Percentiles rank a stretch among this genome's conserved stretches.
These are phyloP conservation scores for Schizothecium vesticola DNA, from an alignment of 495 filamentous ascomycete species.

Conservation along the genomic window DNA sequence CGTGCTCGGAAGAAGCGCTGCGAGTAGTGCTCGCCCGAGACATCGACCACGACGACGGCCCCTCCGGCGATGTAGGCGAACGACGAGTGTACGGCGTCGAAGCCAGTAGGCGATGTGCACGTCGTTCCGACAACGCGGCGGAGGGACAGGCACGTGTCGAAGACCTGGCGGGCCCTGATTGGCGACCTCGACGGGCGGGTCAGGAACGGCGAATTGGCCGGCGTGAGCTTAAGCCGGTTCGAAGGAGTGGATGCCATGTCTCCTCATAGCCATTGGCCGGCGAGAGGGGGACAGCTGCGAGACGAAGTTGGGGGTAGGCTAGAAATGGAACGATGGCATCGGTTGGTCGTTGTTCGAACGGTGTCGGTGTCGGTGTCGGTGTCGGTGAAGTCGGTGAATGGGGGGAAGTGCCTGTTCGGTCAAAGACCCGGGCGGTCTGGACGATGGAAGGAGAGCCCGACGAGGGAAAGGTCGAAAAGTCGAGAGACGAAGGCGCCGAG, in stretches of 20 bases:
- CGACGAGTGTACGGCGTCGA: slow-evolving; percentile 69
- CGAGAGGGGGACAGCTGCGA: neutral
- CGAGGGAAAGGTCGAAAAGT: neutral
- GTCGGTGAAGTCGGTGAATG: neutral
- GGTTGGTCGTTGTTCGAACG: neutral
- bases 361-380: neutral
- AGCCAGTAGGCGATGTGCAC: slow-evolving; percentile 75
- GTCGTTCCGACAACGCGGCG: slow-evolving; percentile 86
- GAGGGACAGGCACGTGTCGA: slow-evolving; percentile 59
- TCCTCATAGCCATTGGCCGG: slow-evolving; percentile 43
- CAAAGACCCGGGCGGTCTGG: neutral
- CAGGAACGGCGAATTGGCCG: slow-evolving; percentile 69
- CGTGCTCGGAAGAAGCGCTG: slow-evolving; percentile 89
- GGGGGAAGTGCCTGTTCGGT: neutral
- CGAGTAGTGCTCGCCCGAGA: slow-evolving; percentile 66
- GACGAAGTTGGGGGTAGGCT: slow-evolving; percentile 5
- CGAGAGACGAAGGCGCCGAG: neutral
- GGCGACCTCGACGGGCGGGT: slow-evolving; percentile 59
- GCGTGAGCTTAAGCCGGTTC: slow-evolving; percentile 68
- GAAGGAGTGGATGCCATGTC: slow-evolving; percentile 55
- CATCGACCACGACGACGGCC: slow-evolving; percentile 80
- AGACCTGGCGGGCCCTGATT: slow-evolving; percentile 32
- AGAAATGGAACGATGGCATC: slow-evolving; percentile 15
- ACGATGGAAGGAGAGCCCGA: neutral
- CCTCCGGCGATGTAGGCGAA: slow-evolving; percentile 92